Conservation (phyloP, 2,329 filamentous ascomycete genomes). For the Arthroderma sp. region DNA sequence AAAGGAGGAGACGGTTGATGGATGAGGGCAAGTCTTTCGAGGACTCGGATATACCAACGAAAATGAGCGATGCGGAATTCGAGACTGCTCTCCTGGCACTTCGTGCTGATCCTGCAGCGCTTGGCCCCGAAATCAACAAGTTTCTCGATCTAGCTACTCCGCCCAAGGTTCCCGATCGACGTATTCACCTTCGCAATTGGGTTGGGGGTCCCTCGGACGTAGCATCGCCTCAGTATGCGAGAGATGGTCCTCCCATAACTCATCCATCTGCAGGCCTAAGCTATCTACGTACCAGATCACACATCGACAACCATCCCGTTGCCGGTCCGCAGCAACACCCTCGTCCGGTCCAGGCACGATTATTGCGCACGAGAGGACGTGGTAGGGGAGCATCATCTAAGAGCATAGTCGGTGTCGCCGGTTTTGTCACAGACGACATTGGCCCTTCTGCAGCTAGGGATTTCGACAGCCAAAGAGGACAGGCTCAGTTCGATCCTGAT, state of each 20-base stretch:
- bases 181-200: conserved; percentile 27
- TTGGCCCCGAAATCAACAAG: conserved; percentile 42
- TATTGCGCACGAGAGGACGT: conserved; percentile 39
- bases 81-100: conserved; percentile 35
- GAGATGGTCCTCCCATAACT: conserved; percentile 45
- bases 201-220: conserved; percentile 25
- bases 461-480: conserved; percentile 30
- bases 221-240: conserved; percentile 33
- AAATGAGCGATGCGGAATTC: conserved; percentile 37
- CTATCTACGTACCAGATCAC: conserved; percentile 45
- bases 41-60: conserved; percentile 17
- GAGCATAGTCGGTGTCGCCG: conserved; percentile 31
- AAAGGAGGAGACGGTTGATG: conserved; percentile 29
- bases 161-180: conserved; percentile 27
- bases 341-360: conserved; percentile 45
- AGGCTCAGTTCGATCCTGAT: conserved; percentile 34
- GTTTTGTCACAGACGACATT: conserved; percentile 31
- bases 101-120: conserved; percentile 31
- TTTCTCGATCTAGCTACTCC: conserved; percentile 45
- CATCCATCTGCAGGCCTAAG: conserved; percentile 54
- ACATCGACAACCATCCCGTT: conserved; percentile 48
- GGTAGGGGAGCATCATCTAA: conserved; percentile 22
- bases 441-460: conserved; percentile 25
- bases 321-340: conserved; percentile 46
- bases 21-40: conserved; percentile 31